Percentiles rank a stretch among this genome's conserved stretches.
Conservation (phyloP, 768 basidiomycete species). For the Termitomyces eurrhizus region DNA sequence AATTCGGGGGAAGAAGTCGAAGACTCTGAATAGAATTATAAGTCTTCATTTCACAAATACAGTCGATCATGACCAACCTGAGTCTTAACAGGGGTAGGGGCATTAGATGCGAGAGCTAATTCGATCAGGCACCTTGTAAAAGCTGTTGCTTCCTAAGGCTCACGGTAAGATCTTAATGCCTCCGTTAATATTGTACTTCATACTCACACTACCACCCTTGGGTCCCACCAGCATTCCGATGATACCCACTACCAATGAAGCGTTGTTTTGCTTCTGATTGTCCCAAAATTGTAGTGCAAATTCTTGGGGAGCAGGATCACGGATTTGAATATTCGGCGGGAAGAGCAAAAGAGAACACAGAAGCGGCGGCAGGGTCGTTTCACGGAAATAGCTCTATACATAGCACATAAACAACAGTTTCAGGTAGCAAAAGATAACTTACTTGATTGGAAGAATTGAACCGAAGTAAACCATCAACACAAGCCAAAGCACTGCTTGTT, state of each 20-base stretch:
- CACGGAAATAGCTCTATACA: conserved; percentile 90
- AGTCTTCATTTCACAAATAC: background rate
- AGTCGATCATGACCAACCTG: conserved; percentile 46
- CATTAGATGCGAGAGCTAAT: conserved; percentile 89
- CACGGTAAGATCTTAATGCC: conserved; percentile 5
- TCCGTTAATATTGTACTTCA: background rate
- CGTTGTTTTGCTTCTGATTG: conserved; percentile 81
- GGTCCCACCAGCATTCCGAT: conserved; percentile 82
- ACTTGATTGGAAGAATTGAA: conserved; percentile 97
- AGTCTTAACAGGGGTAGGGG: conserved; percentile 82
- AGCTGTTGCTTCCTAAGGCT: conserved; percentile 55
- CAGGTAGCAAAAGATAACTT: conserved; percentile 14
- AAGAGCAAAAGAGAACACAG: conserved; percentile 69
- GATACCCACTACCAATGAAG: conserved; percentile 73
- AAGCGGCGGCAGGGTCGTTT: conserved; percentile 69
- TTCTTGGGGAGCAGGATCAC: conserved; percentile 69
- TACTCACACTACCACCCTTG: conserved; percentile 60
- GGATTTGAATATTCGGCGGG: conserved; percentile 56
- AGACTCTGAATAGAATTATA: conserved; percentile 31
- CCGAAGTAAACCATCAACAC: conserved; percentile 81
- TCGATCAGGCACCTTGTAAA: conserved; percentile 82
- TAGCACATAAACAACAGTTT: background rate
- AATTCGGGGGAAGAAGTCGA: conserved; percentile 41
- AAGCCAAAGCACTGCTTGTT: conserved; percentile 80
- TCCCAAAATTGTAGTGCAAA: conserved; percentile 98